Evolutionary conservation across 164 flowering plant genomes (phyloP).

Genomic region (Magnolia kwangsiensis): DNA sequence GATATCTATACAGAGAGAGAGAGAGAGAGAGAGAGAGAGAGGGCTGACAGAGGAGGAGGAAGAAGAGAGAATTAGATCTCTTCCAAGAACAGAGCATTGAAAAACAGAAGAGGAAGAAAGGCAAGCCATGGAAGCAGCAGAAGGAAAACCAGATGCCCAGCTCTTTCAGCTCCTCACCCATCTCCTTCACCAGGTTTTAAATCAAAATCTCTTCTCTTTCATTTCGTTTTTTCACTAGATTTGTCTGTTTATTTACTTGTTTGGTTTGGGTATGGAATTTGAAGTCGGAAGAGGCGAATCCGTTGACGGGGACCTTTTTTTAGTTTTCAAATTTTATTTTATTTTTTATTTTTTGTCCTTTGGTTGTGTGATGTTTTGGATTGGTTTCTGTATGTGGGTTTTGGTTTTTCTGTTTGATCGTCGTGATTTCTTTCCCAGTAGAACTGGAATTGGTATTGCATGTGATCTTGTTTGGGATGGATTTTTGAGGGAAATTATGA

Average conservation of each 20-base stretch:
- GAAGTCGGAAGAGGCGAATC: not conserved
- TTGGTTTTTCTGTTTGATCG: not conserved
- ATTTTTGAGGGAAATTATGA: not conserved
- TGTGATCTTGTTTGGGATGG: not conserved
- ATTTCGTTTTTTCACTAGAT: not conserved
- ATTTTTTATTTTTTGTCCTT: not conserved
- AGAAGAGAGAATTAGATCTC: not conserved
- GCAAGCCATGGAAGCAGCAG: constrained; percentile 24
- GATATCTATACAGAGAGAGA: not conserved
- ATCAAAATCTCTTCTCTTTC: not conserved
- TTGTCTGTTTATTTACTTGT: not conserved
- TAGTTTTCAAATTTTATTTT: not conserved
- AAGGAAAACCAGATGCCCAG: constrained; percentile 48
- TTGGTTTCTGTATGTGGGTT: not conserved
- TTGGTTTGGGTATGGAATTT: not conserved
- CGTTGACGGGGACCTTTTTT: too few relatives aligned
- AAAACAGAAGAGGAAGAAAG: not conserved
- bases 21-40: not conserved
- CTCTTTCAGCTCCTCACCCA: constrained; percentile 61
- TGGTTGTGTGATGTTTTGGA: not conserved
- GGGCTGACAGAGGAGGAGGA: not conserved
- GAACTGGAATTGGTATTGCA: not conserved
- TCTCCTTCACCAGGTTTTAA: constrained; percentile 60
- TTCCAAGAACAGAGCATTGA: not conserved
- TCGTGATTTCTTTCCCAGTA: not conserved